phyloP scores from a whole-genome alignment of 2,329 filamentous ascomycete species.

The Immersiporthe knoxdaviesiana region DNA sequence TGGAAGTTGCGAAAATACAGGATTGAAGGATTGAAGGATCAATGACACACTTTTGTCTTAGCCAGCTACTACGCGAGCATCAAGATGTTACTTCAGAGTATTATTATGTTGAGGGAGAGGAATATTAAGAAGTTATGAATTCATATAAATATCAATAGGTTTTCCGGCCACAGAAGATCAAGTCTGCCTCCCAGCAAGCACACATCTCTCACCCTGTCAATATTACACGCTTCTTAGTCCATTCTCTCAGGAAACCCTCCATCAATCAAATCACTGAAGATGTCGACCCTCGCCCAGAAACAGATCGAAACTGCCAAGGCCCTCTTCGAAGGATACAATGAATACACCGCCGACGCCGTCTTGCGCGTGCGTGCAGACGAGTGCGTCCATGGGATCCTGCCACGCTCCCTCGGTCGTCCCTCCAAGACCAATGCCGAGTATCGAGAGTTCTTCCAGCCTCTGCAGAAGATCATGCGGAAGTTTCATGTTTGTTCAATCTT shows the following conservation, averaged over 20 bases:
- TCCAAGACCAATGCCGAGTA: conserved; percentile 1
- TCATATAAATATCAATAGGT: not conserved
- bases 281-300: not conserved
- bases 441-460: not conserved
- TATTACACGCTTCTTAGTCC: not conserved
- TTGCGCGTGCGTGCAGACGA: not conserved
- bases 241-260: not conserved
- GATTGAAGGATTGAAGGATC: not conserved
- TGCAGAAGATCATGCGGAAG: not conserved
- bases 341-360: not conserved
- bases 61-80: too few relatives aligned
- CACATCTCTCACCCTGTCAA: not conserved
- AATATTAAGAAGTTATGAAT: too few relatives aligned
- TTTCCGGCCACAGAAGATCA: not conserved
- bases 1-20: not conserved
- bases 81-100: too few relatives aligned
- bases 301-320: not conserved
- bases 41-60: too few relatives aligned
- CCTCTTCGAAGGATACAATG: not conserved
- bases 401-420: not conserved
- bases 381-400: not conserved
- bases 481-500: not conserved
- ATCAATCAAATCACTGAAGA: not conserved
- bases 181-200: not conserved
- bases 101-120: too few relatives aligned